A percentile compares a stretch with the other conserved stretches of the same genome.
Conservation (phyloP, 345 rosid genomes). For the Citropsis articulata region DNA sequence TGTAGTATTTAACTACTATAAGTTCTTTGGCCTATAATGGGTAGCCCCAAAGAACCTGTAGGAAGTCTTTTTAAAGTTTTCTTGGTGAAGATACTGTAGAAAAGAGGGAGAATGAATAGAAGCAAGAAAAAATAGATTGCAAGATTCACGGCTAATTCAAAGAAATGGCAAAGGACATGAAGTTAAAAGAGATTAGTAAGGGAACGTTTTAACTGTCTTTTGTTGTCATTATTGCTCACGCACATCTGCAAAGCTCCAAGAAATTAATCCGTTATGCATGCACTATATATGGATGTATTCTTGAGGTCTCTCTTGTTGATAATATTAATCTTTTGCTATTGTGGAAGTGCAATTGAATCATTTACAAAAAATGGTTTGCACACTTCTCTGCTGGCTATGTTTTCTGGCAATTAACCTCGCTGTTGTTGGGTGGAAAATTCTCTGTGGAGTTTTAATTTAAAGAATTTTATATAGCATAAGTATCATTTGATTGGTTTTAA, state of each 20-base stretch:
- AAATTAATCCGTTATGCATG: too few relatives aligned
- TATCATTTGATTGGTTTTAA: neutral
- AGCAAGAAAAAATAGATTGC: neutral
- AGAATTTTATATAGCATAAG: neutral
- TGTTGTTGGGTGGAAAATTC: neutral
- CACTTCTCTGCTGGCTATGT: neutral
- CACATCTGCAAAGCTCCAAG: neutral
- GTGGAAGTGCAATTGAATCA: neutral
- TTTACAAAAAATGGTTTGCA: neutral
- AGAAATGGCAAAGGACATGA: neutral
- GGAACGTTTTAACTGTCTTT: neutral
- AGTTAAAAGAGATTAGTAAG: neutral
- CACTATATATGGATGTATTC: neutral
- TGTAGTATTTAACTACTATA: conserved; percentile 12
- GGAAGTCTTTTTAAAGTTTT: conserved; percentile 21
- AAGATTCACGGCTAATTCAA: neutral
- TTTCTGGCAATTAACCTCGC: neutral
- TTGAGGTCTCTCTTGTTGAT: neutral
- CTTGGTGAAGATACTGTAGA: conserved; percentile 11
- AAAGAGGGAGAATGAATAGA: conserved; percentile 17
- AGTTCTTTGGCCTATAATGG: conserved; percentile 35
- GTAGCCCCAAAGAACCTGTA: conserved; percentile 36
- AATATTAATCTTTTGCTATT: neutral
- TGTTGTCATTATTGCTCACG: neutral
- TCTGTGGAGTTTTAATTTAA: neutral